Conservation (phyloP, 345 rosid genomes). For the Syzygium aromaticum region DNA sequence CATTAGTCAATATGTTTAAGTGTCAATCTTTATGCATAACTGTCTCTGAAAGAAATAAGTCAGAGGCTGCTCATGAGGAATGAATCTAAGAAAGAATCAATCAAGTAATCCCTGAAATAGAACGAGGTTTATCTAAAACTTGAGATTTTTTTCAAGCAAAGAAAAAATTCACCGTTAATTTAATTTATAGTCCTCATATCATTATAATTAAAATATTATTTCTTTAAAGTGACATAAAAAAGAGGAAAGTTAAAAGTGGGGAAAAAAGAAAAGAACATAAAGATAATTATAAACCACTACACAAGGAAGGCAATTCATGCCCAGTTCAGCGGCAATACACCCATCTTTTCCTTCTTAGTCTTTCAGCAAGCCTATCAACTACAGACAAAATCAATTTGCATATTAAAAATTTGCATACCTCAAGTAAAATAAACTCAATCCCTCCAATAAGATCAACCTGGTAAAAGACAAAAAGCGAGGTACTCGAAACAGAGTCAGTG, state of each 20-base stretch:
- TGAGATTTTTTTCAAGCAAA: neutral
- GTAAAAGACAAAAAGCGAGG: slow-evolving; percentile 58
- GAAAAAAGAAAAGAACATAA: neutral
- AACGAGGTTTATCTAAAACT: neutral
- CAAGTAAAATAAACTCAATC: slow-evolving; percentile 76
- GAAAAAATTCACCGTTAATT: neutral
- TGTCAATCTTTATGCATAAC: neutral
- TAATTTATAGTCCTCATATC: neutral
- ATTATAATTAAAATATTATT: neutral
- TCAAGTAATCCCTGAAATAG: neutral
- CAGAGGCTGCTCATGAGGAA: neutral
- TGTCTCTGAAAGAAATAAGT: neutral
- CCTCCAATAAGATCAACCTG: slow-evolving; percentile 97
- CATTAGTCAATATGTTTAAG: neutral
- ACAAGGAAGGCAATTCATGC: neutral
- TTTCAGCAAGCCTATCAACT: neutral
- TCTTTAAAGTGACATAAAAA: neutral
- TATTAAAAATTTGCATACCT: slow-evolving; percentile 39
- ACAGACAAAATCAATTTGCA: neutral
- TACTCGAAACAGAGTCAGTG: slow-evolving; percentile 20
- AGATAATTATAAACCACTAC: neutral
- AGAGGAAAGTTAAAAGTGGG: neutral
- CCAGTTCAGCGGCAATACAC: neutral
- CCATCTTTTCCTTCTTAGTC: neutral
- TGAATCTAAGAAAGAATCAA: neutral